These are phyloP conservation scores for Pythium aristosporum DNA, from an alignment of 352 stramenopile species.

Conservation along the genomic window DNA sequence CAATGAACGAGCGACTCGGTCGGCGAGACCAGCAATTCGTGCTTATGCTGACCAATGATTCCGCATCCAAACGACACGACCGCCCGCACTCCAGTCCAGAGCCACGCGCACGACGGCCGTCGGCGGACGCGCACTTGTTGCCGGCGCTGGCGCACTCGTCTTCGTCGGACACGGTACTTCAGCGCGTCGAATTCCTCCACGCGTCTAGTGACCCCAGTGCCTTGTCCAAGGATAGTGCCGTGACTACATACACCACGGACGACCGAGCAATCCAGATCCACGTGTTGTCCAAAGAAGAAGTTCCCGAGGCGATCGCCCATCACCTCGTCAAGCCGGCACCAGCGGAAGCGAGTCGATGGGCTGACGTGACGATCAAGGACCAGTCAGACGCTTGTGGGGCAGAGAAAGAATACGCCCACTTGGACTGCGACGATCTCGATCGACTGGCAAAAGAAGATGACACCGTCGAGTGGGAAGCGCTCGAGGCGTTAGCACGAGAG, in stretches of 20 bases:
- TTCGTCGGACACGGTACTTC: slow-evolving; percentile 4
- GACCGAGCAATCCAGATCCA: background rate
- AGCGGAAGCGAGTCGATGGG: background rate
- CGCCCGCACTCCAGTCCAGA: slow-evolving; percentile 29
- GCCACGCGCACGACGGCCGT: slow-evolving; percentile 9
- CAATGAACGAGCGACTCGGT: background rate
- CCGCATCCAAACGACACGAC: background rate
- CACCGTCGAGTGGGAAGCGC: background rate
- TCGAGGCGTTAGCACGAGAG: background rate
- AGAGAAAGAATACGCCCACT: background rate
- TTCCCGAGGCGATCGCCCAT: background rate
- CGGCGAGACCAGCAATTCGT: slow-evolving; percentile 4
- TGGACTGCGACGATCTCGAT: slow-evolving; percentile 6
- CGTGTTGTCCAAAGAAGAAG: background rate
- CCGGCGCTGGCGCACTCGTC: slow-evolving; percentile 15
- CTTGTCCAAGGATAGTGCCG: background rate
- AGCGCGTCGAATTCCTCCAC: slow-evolving; percentile 7
- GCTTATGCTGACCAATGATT: slow-evolving; percentile 9
- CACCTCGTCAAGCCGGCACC: background rate
- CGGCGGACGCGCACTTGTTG: slow-evolving; percentile 1
- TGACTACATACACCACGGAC: background rate
- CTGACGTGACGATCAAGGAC: too few relatives aligned
- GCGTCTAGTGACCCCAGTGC: too few relatives aligned
- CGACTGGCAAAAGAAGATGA: background rate
- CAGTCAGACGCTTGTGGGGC: too few relatives aligned